A percentile compares a stretch with the other conserved stretches of the same genome.
Evolutionary conservation across 1,284 basidiomycete genomes (phyloP).

Genomic region (Mycena sp.): DNA sequence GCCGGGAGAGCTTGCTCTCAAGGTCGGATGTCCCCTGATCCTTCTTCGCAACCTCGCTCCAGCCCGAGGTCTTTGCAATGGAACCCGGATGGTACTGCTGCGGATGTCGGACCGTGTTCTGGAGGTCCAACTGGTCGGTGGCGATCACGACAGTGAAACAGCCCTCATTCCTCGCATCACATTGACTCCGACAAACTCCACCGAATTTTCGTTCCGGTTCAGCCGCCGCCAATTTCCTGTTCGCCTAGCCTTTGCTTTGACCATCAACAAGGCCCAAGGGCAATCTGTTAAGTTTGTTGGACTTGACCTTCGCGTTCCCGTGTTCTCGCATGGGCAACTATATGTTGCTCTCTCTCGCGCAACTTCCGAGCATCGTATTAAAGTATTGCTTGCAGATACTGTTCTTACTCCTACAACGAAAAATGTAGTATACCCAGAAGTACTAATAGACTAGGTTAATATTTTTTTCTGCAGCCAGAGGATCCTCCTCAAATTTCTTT

Average conservation of each 20-base stretch:
- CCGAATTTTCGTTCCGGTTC: conserved; percentile 22
- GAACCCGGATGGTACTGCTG: conserved; percentile 34
- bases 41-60: conserved; percentile 47
- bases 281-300: conserved; percentile 43
- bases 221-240: conserved; percentile 46
- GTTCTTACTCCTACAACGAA: not conserved
- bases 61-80: conserved; percentile 47
- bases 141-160: conserved; percentile 34
- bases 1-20: conserved; percentile 39
- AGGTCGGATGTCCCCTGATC: conserved; percentile 46
- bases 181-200: conserved; percentile 21
- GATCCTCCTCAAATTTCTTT: no score
- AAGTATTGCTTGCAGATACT: conserved; percentile 27
- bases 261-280: conserved; percentile 50
- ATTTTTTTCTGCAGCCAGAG: no score
- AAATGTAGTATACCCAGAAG: no score
- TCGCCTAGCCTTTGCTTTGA: conserved; percentile 46
- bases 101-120: conserved; percentile 31
- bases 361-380: conserved; percentile 29
- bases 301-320: conserved; percentile 38
- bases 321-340: conserved; percentile 48
- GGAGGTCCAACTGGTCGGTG: conserved; percentile 34
- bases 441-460: no score
- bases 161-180: conserved; percentile 41
- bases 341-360: conserved; percentile 44